Percentiles rank a stretch among this genome's conserved stretches.
Conservation (phyloP, 495 filamentous ascomycete species). For the Penicillium samsonianum region DNA sequence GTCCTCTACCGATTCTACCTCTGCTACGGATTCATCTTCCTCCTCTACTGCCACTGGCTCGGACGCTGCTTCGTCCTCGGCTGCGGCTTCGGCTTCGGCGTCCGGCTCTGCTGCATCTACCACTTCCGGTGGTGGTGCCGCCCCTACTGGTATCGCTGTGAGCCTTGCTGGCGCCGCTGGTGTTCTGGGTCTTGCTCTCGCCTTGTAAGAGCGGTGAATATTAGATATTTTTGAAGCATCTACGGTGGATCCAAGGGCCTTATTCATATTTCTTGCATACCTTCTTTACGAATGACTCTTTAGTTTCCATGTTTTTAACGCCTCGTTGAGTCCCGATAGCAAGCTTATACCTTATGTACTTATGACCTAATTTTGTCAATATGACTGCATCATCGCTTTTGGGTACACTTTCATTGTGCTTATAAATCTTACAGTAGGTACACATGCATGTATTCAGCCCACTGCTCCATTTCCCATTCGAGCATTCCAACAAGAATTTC, state of each 20-base stretch:
- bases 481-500: too few relatives aligned
- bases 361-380: neutral
- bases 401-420: neutral
- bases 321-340: too few relatives aligned
- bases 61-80: conserved; percentile 13
- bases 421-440: neutral
- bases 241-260: neutral
- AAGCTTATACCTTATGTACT: neutral
- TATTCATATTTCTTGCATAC: neutral
- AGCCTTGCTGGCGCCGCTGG: conserved; percentile 25
- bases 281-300: neutral
- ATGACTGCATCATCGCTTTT: neutral
- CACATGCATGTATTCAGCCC: neutral
- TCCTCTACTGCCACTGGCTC: conserved; percentile 6
- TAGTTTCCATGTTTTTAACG: neutral
- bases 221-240: neutral
- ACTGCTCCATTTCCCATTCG: too few relatives aligned
- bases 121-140: conserved; percentile 21
- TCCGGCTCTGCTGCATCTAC: conserved; percentile 18
- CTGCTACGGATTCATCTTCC: conserved; percentile 12
- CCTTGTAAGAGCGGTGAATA: conserved; percentile 15
- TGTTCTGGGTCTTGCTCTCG: conserved; percentile 30
- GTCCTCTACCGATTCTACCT: conserved; percentile 1
- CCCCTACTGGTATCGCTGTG: conserved; percentile 20
- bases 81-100: conserved; percentile 13